phyloP scores from a whole-genome alignment of 192 early-diverging fungal genomes.

The Dispira parvispora region DNA sequence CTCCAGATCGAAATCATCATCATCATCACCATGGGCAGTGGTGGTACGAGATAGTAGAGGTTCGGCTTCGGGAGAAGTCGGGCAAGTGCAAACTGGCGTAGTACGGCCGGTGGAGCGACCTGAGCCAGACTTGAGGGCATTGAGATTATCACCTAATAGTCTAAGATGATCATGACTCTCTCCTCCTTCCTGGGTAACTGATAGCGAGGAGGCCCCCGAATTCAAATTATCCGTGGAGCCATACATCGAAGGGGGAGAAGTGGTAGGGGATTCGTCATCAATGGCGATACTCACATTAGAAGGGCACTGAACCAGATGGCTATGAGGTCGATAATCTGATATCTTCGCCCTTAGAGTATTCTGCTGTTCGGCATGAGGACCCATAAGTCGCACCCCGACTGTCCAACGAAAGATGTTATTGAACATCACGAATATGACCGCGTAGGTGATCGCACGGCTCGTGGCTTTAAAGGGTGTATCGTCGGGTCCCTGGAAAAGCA shows the following conservation, averaged over 20 bases:
- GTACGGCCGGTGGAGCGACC: no score
- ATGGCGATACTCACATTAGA: slow-evolving; percentile 7
- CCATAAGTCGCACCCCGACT: slow-evolving; percentile 47
- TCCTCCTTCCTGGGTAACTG: no score
- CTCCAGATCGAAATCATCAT: no score
- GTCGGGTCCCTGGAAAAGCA: slow-evolving; percentile 24
- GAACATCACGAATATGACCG: slow-evolving; percentile 62
- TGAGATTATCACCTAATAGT: no score
- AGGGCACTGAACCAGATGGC: neutral
- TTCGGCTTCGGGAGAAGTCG: no score
- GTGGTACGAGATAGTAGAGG: no score
- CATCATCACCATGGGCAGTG: no score
- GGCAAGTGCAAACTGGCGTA: no score
- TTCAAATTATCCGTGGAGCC: neutral
- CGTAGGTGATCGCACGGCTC: slow-evolving; percentile 54
- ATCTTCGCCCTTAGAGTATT: neutral
- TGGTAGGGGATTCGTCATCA: neutral
- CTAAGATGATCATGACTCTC: no score
- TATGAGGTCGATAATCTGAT: neutral
- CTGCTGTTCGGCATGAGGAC: slow-evolving; percentile 7
- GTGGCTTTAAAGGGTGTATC: slow-evolving; percentile 27
- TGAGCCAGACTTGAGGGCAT: no score
- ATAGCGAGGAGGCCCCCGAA: neutral
- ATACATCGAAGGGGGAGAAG: neutral
- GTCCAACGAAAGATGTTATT: slow-evolving; percentile 66